Base-by-base conservation (phyloP, 495 filamentous ascomycete genomes). In the Acidomyces sp. region DNA sequence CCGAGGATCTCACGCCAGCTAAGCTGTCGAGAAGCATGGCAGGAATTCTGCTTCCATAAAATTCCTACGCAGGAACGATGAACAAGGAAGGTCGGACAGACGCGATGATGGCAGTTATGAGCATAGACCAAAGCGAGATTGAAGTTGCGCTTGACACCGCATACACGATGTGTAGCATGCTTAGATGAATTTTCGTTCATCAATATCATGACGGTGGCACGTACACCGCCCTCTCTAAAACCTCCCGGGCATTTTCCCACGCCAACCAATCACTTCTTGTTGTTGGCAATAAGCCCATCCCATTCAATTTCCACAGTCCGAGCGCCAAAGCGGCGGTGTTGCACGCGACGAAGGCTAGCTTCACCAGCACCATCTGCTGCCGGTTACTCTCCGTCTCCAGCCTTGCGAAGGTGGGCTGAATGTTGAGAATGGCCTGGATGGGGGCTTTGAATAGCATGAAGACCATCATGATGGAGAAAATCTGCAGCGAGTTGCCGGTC, bases 391-490 rank as follows among this genome's bases (percentile, higher is more conserved):
- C 78, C 22, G 82, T 85, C 60, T 95, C 86, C 62, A 92, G 92
- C 39, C 80, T 75, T 50, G 79, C 69, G 56, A 99, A 99, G 13
- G 78, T 80, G 46, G 72, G 67, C 53, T 84, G 81, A 33, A 85
- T 83, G 34, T 62, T 68, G 31, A 93, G 57, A 31, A 99, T 65
- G 32, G 85, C 90, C 62, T 82, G 74, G 40, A 96, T 74, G 11
- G 90, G 90, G 46, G 80, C 88, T 68, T 94, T 95, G 73, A 99
- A 99, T 31, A 93, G 74, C 83, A 94, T 95, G 51, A 82, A 85
- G 6, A 95, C 86, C 90, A 96, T 96, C 85, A 96, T 94, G 58
- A 99, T 95, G 62, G 78, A 85, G 70, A 99, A 99, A 47, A 99
- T 95, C 63, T 99, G 90, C 19, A 99, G 77, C 41, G 82, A 84